Conservation (phyloP, 352 stramenopile genomes). For the Pythium vanterpoolii region DNA sequence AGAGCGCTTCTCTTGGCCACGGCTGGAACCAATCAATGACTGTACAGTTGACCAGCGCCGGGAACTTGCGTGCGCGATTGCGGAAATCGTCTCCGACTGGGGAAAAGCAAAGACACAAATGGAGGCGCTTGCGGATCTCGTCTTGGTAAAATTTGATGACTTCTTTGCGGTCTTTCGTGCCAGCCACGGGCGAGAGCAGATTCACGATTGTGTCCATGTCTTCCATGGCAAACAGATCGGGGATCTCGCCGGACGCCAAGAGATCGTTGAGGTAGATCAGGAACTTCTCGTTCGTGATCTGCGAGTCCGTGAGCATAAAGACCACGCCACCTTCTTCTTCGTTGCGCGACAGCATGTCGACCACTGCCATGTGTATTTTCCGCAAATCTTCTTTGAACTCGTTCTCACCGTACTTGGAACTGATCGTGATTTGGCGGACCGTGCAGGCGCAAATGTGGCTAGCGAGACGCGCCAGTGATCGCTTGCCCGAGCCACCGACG, state of each 20-base stretch:
- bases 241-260: conserved; percentile 91
- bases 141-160: conserved; percentile 95
- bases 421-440: conserved; percentile 93
- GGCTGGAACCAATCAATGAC: conserved; percentile 96
- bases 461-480: conserved; percentile 90
- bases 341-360: conserved; percentile 86
- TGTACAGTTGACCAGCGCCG: conserved; percentile 94
- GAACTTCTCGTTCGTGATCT: conserved; percentile 97
- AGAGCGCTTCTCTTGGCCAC: conserved; percentile 92
- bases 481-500: conserved; percentile 93
- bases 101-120: conserved; percentile 94
- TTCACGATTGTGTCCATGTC: conserved; percentile 95
- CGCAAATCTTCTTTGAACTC: conserved; percentile 97
- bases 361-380: conserved; percentile 92
- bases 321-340: conserved; percentile 88
- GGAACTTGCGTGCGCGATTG: conserved; percentile 93
- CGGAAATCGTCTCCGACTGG: conserved; percentile 95
- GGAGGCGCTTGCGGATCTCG: conserved; percentile 93
- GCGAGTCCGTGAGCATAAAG: conserved; percentile 94
- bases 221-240: conserved; percentile 92
- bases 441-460: conserved; percentile 92
- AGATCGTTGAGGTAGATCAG: conserved; percentile 96
- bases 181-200: conserved; percentile 63
- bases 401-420: conserved; percentile 92
- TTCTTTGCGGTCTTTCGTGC: conserved; percentile 87